Base-by-base conservation (phyloP, 75 land plant species). In the Sequoiadendron giganteum region DNA sequence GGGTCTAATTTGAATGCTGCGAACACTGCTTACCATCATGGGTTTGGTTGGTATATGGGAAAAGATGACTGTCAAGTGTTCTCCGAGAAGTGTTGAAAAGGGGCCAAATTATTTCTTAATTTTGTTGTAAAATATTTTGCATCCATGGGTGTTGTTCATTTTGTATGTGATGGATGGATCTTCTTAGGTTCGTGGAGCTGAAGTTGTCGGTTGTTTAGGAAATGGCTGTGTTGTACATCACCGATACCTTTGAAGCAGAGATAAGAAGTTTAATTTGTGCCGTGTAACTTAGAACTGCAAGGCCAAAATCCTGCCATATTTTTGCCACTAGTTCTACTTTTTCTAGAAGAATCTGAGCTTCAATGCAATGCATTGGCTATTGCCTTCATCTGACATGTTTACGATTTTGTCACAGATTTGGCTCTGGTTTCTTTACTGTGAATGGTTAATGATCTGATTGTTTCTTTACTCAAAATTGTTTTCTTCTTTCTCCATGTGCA, bases 121-220 rank as follows among this genome's bases (percentile, higher is more conserved):
- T 73, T 13, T 73, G 76, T 34, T 2, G 13, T 11, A 73, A 73
- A 32, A 73, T 36, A 32, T n/a, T 36, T 36, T 32, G 11, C 76
- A 73, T 73, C 76, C 76, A 30, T 73, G 32, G 76, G 36, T 73
- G 38, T 73, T 73, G 76, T 73, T 73, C 76, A 73, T 73, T 32
- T 73, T 30, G 76, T 73, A 73, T 32, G 76, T 73, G 76, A 32
- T 73, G 76, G 14, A n/a, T 73, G 32, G 36, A 73, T 32, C 32
- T 21, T 30, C 34, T 73, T 32, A 30, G 32, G 32, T 73, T 61
- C 28, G 25, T 4, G 68, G 61, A 28, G 13, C 32, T 32, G 36
- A 73, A 73, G 10, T 73, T 73, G 11, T 73, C 10, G 9, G 10
- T 73, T 30, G 32, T 11, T 73, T 73, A 73, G 36, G 76, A 32